Percentiles rank a stretch among this genome's conserved stretches.
phyloP scores from a whole-genome alignment of 495 filamentous ascomycete species.

The Friedmanniomyces endolithicus region DNA sequence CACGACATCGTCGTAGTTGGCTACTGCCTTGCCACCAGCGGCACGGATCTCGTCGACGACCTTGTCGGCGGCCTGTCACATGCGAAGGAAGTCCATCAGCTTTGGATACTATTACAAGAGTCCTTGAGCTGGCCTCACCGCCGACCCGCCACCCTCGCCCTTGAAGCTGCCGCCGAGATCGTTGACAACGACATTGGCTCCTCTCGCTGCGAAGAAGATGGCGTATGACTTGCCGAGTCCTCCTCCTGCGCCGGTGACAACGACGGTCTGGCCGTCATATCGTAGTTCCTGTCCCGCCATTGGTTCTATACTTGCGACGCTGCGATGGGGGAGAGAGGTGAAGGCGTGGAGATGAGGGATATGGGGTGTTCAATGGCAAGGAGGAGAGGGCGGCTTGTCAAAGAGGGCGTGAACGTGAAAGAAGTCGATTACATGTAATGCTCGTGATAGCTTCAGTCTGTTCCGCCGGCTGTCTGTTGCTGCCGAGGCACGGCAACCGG shows the following conservation, averaged over 20 bases:
- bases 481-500: background rate
- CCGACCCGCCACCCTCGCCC: constrained; percentile 79
- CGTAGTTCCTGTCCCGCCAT: constrained; percentile 36
- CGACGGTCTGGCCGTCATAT: constrained; percentile 91
- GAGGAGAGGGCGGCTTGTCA: background rate
- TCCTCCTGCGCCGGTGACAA: constrained; percentile 93
- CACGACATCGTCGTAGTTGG: constrained; percentile 96
- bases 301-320: background rate
- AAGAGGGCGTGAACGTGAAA: constrained; percentile 9
- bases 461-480: background rate
- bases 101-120: background rate
- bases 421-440: background rate
- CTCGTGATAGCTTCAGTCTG: background rate
- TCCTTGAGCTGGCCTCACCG: constrained; percentile 44
- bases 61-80: constrained; percentile 70
- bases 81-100: background rate
- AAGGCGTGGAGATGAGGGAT: background rate
- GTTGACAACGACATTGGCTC: constrained; percentile 95
- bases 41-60: constrained; percentile 90
- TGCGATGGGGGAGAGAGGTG: background rate
- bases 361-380: background rate
- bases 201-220: constrained; percentile 78
- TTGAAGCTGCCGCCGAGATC: constrained; percentile 90
- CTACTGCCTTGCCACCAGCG: constrained; percentile 88
- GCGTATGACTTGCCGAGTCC: constrained; percentile 89